Evolutionary conservation across 163 green algal genomes (phyloP), one percentile per base, ranked within the genome.

Genomic region (Prototheca wickerhamii): DNA sequence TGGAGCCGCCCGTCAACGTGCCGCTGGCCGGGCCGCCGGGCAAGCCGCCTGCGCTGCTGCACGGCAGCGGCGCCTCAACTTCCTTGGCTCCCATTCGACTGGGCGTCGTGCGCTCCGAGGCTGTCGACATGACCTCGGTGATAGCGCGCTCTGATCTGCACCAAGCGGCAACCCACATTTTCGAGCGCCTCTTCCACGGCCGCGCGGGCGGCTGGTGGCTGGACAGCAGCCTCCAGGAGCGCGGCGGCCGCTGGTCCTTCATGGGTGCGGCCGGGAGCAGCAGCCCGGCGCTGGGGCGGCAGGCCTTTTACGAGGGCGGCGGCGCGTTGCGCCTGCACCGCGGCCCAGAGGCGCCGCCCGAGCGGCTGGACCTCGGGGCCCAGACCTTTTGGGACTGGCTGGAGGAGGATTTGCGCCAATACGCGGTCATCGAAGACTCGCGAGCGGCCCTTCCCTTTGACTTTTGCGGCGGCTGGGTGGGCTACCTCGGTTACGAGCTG

Each of bases 401-500:
- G 55, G 29, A 46, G 4, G 29, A 21, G 18, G 55, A 37, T n/a
- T 10, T 61, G 30, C n/a, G n/a, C 1, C n/a, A 18, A 23, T 28
- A 10, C 55, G 4, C 31, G 30, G 30, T 10, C 15, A 6, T 25
- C 6, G 52, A 50, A 26, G 58, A 0, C 42, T 7, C 58, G 4
- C 67, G 74, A 1, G 25, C 31, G 0, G 58, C 71, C 29, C 84
- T 98, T 56, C 89, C 92, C 2, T 98, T 98, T 66, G 84, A 96
- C 73, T 97, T 98, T 57, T 89, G 82, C 74, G 89, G 93, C 26
- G 93, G 93, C 3, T 85, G 88, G 34, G 89, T 98, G 10, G 92
- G 93, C 20, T 97, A 95, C 72, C 70, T 98, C 26, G 92, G 90
- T 1, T 97, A 96, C 67, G 91, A 97, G 75, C 77, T 97, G 6